Evolutionary conservation across 768 basidiomycete species (phyloP).

Genomic region (Peribolospora baueri): DNA sequence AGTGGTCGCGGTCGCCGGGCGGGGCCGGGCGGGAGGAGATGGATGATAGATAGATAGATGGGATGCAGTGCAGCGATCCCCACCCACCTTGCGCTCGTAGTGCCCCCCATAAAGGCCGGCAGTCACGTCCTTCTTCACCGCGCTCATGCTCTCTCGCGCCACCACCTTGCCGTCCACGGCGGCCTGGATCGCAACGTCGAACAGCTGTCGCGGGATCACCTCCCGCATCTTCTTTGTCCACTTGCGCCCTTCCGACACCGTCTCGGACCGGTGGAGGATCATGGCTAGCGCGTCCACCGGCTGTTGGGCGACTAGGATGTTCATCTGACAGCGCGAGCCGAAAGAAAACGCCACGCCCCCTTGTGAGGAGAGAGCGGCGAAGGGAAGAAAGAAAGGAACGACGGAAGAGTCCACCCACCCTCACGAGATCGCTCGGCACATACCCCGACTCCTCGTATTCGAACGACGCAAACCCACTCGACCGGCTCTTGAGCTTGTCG

Average conservation of each 20-base stretch:
- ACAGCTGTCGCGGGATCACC: constrained; percentile 75
- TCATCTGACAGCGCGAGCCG: constrained; percentile 29
- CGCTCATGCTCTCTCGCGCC: constrained; percentile 6
- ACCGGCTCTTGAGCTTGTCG: constrained; percentile 74
- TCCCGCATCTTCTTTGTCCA: constrained; percentile 89
- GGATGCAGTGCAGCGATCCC: too few relatives aligned
- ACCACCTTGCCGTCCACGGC: not conserved
- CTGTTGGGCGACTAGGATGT: constrained; percentile 64
- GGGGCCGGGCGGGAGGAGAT: not conserved
- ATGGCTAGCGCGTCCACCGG: constrained; percentile 81
- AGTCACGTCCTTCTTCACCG: constrained; percentile 42
- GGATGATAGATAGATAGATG: too few relatives aligned
- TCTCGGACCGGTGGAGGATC: constrained; percentile 61
- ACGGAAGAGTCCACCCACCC: too few relatives aligned
- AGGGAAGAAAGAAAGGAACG: not conserved
- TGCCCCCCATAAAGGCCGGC: constrained; percentile 74
- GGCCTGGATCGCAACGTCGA: constrained; percentile 22
- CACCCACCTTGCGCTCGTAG: constrained; percentile 9
- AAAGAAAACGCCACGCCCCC: too few relatives aligned
- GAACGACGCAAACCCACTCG: constrained; percentile 75
- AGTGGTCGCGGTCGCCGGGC: constrained; percentile 36
- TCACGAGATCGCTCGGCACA: constrained; percentile 48
- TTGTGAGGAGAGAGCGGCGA: too few relatives aligned
- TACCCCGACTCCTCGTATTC: constrained; percentile 96
- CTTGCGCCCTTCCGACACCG: constrained; percentile 43